Conservation (phyloP, 345 rosid species). For the Populus euphratica region DNA sequence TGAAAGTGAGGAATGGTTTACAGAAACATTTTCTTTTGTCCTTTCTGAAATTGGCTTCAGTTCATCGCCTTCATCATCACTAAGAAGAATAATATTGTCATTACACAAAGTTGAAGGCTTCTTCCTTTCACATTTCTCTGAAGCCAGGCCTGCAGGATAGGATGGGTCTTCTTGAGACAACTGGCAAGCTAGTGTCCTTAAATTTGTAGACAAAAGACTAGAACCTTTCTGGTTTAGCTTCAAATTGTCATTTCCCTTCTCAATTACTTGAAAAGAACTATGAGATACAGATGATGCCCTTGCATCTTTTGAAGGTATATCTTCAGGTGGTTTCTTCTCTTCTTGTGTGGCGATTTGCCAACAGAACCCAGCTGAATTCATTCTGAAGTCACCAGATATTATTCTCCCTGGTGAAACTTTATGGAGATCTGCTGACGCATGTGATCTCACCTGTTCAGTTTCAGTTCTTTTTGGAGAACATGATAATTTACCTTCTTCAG, state of each 20-base stretch:
- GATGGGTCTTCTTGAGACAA: slow-evolving; percentile 39
- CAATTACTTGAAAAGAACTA: slow-evolving; percentile 17
- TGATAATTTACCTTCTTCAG: slow-evolving; percentile 37
- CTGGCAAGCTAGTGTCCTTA: slow-evolving; percentile 31
- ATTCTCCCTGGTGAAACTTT: slow-evolving; percentile 39
- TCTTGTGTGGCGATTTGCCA: slow-evolving; percentile 22
- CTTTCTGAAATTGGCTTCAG: slow-evolving; percentile 38
- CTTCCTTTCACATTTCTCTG: slow-evolving; percentile 29
- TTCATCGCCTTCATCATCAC: slow-evolving; percentile 75
- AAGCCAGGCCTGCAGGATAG: slow-evolving; percentile 19
- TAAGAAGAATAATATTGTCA: slow-evolving; percentile 56
- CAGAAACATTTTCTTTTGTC: slow-evolving; percentile 23
- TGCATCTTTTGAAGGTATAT: slow-evolving; percentile 26
- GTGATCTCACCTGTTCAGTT: slow-evolving; percentile 33
- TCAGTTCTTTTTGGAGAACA: slow-evolving; percentile 34
- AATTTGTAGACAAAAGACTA: slow-evolving; percentile 25
- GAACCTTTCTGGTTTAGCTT: slow-evolving; percentile 34
- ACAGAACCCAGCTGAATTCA: slow-evolving; percentile 21
- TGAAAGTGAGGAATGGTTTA: slow-evolving; percentile 20
- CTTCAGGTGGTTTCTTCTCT: slow-evolving; percentile 30
- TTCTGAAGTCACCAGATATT: slow-evolving; percentile 28
- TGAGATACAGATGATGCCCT: slow-evolving; percentile 22
- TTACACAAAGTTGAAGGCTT: slow-evolving; percentile 32
- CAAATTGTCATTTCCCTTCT: slow-evolving; percentile 16
- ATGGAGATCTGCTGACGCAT: slow-evolving; percentile 30